Evolutionary conservation across 371 early-diverging fungal species (phyloP).

Genomic region (Paramicrosporidium saccamoebae): DNA sequence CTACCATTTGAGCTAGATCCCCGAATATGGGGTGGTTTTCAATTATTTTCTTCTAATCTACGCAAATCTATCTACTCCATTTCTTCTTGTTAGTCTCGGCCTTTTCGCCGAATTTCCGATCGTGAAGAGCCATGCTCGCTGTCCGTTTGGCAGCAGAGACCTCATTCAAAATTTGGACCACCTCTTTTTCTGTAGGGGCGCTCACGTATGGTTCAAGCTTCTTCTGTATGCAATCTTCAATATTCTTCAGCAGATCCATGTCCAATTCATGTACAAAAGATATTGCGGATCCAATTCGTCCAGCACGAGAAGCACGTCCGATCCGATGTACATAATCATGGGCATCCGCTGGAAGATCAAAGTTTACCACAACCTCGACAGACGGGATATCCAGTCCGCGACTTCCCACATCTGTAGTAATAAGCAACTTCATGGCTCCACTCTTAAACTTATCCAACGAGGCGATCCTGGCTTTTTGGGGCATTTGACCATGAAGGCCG

Average conservation of each 20-base stretch:
- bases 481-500: conserved; percentile 70
- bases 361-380: conserved; percentile 79
- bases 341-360: conserved; percentile 87
- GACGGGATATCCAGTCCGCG: conserved; percentile 95
- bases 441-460: conserved; percentile 72
- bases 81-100: conserved; percentile 19
- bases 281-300: conserved; percentile 53
- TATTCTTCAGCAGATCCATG: conserved; percentile 40
- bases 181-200: conserved; percentile 33
- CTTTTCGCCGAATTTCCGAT: conserved; percentile 27
- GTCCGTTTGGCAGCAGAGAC: conserved; percentile 59
- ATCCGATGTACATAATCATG: conserved; percentile 94
- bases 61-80: too few species aligned
- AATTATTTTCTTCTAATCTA: too few species aligned
- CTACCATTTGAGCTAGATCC: too few species aligned
- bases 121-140: conserved; percentile 46
- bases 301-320: conserved; percentile 94
- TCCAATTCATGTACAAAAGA: conserved; percentile 81
- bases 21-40: too few species aligned
- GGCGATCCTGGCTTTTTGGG: conserved; percentile 57
- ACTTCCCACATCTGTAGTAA: conserved; percentile 90
- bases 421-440: conserved; percentile 38
- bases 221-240: conserved; percentile 47
- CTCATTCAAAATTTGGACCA: conserved; percentile 35
- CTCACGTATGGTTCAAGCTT: conserved; percentile 37